Evolutionary conservation across 306 rosid species (phyloP), one percentile per base, ranked within the genome.

Genomic region (Vicia faba): DNA sequence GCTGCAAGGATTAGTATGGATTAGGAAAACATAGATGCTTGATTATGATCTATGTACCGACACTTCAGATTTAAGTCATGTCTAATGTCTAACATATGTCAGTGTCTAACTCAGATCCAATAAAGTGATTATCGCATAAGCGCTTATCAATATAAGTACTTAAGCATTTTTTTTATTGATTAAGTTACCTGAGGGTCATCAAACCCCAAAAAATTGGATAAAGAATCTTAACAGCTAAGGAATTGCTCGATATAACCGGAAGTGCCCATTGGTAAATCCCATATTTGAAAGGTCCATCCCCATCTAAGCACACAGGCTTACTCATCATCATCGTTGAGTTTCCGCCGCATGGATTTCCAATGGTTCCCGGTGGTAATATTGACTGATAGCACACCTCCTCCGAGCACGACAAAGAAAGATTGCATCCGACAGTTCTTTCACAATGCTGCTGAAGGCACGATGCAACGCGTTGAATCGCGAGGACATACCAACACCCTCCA

Each of bases 401-500:
- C 12, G 89, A 65, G 79, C 97, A 91, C 20, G 97, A 79, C 79
- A 91, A 38, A 36, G 96, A 78, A 12, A 90, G 83, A 46, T 79
- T 87, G 77, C 99, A 95, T 14, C 85, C 79, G 10, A 19, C 4
- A 38, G 73, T 73, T 64, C 80, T 74, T 53, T 85, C 96, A 66
- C 97, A 95, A 23, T 86, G 97, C 46, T 82, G 89, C 68, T 74
- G 75, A 13, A 95, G 86, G 72, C 99, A 95, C 0, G 95, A 82
- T 8, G 99, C 99, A 2, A 95, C 97, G 0, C 99, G 87, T 33
- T 95, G 99, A 75, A 95, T 90, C 0, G 96, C 99, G 41, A 95
- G 99, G 18, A 95, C 99, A 75, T 95, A 95, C 99, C 99, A 95
- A 70, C 99, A 95, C 53, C 99, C 99, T 75, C 99, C 99, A 1